These are phyloP conservation scores for Mucor irregularis DNA, from an alignment of 371 early-diverging fungal species.

Conservation along the genomic window DNA sequence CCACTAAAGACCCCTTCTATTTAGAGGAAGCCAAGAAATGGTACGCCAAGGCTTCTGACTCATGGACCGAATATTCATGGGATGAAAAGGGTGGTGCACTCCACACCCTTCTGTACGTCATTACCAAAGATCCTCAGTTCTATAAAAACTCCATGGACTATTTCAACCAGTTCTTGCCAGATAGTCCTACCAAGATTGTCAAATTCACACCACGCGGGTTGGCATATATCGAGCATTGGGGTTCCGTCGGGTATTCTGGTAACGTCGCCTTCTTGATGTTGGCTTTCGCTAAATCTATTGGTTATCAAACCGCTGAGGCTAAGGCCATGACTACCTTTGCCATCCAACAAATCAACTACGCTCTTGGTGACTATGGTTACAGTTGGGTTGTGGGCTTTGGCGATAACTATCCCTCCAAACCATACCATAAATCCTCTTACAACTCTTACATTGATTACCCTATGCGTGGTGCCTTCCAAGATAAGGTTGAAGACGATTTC, in stretches of 20 bases:
- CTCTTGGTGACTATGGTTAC: conserved; percentile 58
- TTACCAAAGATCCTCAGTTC: conserved; percentile 46
- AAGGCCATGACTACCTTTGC: conserved; percentile 48
- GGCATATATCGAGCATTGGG: conserved; percentile 57
- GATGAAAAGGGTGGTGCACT: conserved; percentile 54
- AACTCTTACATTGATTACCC: conserved; percentile 60
- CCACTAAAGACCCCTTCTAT: conserved; percentile 42
- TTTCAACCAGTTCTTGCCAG: conserved; percentile 50
- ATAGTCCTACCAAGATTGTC: conserved; percentile 38
- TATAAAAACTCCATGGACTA: conserved; percentile 52
- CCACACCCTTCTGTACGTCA: conserved; percentile 45
- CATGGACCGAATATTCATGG: conserved; percentile 58
- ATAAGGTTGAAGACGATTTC: conserved; percentile 50
- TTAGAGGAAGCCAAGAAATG: conserved; percentile 46
- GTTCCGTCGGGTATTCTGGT: conserved; percentile 55
- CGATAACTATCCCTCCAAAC: conserved; percentile 50
- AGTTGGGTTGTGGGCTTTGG: conserved; percentile 63
- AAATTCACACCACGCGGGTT: conserved; percentile 59
- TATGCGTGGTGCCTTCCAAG: conserved; percentile 49
- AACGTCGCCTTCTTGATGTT: conserved; percentile 55
- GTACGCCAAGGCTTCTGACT: conserved; percentile 28
- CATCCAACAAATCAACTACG: conserved; percentile 60
- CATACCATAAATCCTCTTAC: conserved; percentile 60
- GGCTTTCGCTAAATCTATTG: conserved; percentile 50
- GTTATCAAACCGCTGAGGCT: conserved; percentile 29